Base-by-base conservation (phyloP, 169 alveolate species). In the Plasmodium sp. region DNA sequence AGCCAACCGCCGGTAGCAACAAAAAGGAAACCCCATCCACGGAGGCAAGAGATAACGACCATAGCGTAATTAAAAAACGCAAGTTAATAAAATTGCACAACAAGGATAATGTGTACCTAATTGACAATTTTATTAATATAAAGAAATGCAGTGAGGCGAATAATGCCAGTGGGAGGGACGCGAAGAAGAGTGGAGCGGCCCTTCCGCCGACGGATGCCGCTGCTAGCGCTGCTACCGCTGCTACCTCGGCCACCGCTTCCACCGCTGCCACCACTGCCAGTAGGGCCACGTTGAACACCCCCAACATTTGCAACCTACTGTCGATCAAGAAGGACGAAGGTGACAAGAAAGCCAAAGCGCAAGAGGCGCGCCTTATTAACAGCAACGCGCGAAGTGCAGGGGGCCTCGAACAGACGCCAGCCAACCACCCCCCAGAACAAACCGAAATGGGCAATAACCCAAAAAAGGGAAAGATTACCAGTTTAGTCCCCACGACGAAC, bases 61-160 rank as follows among this genome's bases (percentile, higher is more conserved):
- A 36, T 18, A 71, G 72, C 51, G 22, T 67, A 48, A 79, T 43
- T 88, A 88, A 88, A 88, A 88, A 80, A 88, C 41, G 83, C 41
- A 88, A 80, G 72, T 80, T 79, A 79, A 77, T 71, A 12, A 80
- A 58, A 62, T 51, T 88, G 34, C 88, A 88, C 43, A 39, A 88
- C 33, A 88, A 88, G 48, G 94, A 88, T 31, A 88, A 88, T 80
- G 22, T 81, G 18, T 79, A 79, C 72, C 34, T 43, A 27, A 88
- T 88, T 41, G 94, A 88, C 54, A 80, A 88, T 58, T 88, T 34
- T 79, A 80, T 88, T 22, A 62, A 56, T 48, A 80, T 88, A 79
- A 88, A 88, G 31, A 88, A 67, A 54, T 43, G 7, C 45, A 18
- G 18, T 62, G 83, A 79, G 34, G 22, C 27, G 22, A 58, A 58